These are phyloP conservation scores for Mortierella sp. DNA, from an alignment of 371 early-diverging fungal genomes.

Conservation along the genomic window DNA sequence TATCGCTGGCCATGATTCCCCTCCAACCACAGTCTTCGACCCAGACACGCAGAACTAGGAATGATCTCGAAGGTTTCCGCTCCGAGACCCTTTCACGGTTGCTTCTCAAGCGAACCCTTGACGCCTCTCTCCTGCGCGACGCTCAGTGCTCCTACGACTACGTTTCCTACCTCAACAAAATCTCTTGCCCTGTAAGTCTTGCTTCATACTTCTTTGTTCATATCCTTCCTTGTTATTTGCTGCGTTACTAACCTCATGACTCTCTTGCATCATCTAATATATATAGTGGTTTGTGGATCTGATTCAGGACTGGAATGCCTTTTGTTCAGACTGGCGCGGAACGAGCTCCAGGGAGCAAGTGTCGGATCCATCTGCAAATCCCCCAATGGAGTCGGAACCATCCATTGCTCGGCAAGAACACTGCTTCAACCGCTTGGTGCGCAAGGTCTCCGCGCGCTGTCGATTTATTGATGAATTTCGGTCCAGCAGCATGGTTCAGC, in stretches of 20 bases:
- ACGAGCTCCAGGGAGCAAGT: not conserved
- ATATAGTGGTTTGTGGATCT: conserved; percentile 43
- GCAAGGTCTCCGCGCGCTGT: conserved; percentile 39
- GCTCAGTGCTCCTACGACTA: conserved; percentile 43
- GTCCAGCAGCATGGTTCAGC: conserved; percentile 30
- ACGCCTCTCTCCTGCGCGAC: conserved; percentile 37
- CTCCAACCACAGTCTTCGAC: not conserved
- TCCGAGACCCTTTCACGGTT: conserved; percentile 20
- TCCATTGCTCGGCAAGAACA: conserved; percentile 34
- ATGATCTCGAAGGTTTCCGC: not conserved
- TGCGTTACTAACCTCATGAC: not conserved
- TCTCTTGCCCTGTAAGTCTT: conserved; percentile 51
- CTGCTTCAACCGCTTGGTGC: conserved; percentile 49
- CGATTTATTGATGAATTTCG: conserved; percentile 33
- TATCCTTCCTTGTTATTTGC: not conserved
- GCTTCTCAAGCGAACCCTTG: conserved; percentile 34
- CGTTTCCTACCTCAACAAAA: conserved; percentile 46
- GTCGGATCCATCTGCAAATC: not conserved
- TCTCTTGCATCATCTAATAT: not conserved
- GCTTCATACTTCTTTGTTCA: not conserved
- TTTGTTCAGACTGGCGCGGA: conserved; percentile 41
- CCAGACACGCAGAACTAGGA: not conserved
- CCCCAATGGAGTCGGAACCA: not conserved
- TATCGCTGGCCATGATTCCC: not conserved
- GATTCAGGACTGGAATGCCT: conserved; percentile 44